Percentiles rank a stretch among this genome's conserved stretches.
Evolutionary conservation across 1,284 basidiomycete genomes (phyloP).

Genomic region (Veloboletus limbatus): DNA sequence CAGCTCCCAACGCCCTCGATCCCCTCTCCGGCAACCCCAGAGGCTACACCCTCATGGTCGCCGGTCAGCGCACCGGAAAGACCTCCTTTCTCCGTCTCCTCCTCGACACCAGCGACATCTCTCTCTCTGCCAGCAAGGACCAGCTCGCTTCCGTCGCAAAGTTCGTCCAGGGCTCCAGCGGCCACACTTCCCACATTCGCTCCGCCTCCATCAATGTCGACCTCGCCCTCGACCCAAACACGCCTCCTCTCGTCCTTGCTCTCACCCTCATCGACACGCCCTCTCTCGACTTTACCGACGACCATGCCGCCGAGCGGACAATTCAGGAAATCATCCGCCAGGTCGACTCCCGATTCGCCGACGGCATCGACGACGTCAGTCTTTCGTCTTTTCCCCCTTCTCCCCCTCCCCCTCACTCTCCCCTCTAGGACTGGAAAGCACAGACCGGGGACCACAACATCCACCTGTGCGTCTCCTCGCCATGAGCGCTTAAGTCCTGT

Average conservation of each 20-base stretch:
- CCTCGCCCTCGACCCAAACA: conserved; percentile 46
- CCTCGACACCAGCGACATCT: conserved; percentile 68
- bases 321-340: conserved; percentile 62
- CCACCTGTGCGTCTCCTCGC: conserved; percentile 63
- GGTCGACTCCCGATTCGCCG: conserved; percentile 63
- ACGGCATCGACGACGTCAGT: conserved; percentile 69
- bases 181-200: conserved; percentile 66
- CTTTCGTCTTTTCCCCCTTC: conserved; percentile 19
- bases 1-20: conserved; percentile 26
- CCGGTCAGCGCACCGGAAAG: conserved; percentile 73
- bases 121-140: conserved; percentile 55
- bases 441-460: conserved; percentile 69
- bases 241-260: conserved; percentile 45
- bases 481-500: conserved; percentile 21
- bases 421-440: conserved; percentile 59
- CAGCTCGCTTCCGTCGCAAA: conserved; percentile 72
- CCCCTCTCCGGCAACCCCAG: conserved; percentile 18
- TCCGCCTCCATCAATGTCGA: conserved; percentile 65
- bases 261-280: conserved; percentile 78
- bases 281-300: conserved; percentile 66
- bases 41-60: conserved; percentile 71
- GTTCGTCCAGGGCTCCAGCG: conserved; percentile 69
- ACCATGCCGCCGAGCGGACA: conserved; percentile 52
- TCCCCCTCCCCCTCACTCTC: conserved; percentile 7
- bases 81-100: conserved; percentile 76